A percentile compares a stretch with the other conserved stretches of the same genome.
phyloP scores from a whole-genome alignment of 1,139 yeast genomes.

The Suhomyces bokatorum region DNA sequence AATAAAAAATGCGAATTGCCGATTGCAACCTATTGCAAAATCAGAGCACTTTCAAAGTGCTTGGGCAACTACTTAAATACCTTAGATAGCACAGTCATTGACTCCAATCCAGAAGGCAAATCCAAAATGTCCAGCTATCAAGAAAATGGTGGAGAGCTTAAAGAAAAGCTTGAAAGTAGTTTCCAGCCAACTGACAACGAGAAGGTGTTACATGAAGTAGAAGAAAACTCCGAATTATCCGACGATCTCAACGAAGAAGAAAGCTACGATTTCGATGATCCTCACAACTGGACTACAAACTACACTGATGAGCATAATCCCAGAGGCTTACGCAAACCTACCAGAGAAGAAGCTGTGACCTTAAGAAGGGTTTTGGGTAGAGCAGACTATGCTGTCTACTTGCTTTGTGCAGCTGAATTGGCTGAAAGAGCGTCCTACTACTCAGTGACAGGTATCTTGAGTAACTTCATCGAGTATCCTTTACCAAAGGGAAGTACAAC shows the following conservation, averaged over 20 bases:
- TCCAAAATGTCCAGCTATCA: background rate
- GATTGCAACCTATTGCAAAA: background rate
- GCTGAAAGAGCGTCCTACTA: constrained; percentile 28
- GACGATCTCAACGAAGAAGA: constrained; percentile 4
- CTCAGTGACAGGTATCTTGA: constrained; percentile 20
- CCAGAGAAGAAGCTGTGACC: constrained; percentile 16
- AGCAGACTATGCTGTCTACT: constrained; percentile 19
- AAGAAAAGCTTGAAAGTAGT: background rate
- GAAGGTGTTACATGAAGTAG: background rate
- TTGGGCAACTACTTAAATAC: background rate
- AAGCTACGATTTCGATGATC: constrained; percentile 19
- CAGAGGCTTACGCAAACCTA: constrained; percentile 23
- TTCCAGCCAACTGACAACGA: background rate
- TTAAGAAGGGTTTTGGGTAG: constrained; percentile 22
- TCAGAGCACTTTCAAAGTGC: background rate
- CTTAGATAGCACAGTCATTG: background rate
- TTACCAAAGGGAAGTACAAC: constrained; percentile 11
- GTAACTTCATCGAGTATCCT: constrained; percentile 25
- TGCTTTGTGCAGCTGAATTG: constrained; percentile 24
- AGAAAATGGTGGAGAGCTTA: background rate
- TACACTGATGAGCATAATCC: constrained; percentile 23
- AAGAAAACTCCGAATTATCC: background rate
- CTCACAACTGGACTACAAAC: constrained; percentile 20
- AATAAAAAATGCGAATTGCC: background rate
- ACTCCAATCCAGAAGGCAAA: background rate